Percentiles rank a stretch among this genome's conserved stretches.
Evolutionary conservation across 2,329 filamentous ascomycete species (phyloP).

Genomic region (Ophiostoma australiae): DNA sequence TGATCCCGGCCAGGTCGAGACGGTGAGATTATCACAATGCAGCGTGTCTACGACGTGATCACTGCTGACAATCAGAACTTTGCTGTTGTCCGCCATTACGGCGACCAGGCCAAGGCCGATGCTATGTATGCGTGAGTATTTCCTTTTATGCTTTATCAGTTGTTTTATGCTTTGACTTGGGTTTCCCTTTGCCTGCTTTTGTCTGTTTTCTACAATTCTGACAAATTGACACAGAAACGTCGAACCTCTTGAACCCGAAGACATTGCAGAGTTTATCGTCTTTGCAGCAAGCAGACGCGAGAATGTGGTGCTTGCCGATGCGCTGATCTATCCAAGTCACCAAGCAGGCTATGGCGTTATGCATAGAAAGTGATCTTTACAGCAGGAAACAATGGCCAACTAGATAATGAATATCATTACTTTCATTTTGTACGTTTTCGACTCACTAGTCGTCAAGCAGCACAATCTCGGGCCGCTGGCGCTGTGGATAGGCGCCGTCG

Average conservation of each 20-base stretch:
- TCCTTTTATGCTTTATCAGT: too few species aligned
- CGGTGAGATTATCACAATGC: conserved; percentile 39
- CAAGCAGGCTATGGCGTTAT: conserved; percentile 49
- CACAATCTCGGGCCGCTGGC: not conserved
- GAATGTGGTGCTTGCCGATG: conserved; percentile 87
- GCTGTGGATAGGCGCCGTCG: not conserved
- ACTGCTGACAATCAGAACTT: conserved; percentile 49
- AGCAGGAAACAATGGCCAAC: not conserved
- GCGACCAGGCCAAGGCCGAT: conserved; percentile 84
- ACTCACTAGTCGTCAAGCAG: not conserved
- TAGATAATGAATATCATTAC: too few species aligned
- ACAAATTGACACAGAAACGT: conserved; percentile 49
- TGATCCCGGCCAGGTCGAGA: conserved; percentile 90
- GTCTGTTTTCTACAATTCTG: not conserved
- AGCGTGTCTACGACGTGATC: too few species aligned
- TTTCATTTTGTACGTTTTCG: too few species aligned
- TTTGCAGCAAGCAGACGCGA: conserved; percentile 78
- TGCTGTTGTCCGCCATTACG: conserved; percentile 82
- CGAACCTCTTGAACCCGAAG: conserved; percentile 80
- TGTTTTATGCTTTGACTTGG: too few species aligned
- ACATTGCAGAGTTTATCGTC: conserved; percentile 86
- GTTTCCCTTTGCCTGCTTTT: not conserved
- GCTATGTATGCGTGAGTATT: conserved; percentile 71
- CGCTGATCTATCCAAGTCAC: conserved; percentile 80
- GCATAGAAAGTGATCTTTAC: not conserved